Evolutionary conservation across 257 asterid species (phyloP).

Genomic region (Thymus mandschuricus): DNA sequence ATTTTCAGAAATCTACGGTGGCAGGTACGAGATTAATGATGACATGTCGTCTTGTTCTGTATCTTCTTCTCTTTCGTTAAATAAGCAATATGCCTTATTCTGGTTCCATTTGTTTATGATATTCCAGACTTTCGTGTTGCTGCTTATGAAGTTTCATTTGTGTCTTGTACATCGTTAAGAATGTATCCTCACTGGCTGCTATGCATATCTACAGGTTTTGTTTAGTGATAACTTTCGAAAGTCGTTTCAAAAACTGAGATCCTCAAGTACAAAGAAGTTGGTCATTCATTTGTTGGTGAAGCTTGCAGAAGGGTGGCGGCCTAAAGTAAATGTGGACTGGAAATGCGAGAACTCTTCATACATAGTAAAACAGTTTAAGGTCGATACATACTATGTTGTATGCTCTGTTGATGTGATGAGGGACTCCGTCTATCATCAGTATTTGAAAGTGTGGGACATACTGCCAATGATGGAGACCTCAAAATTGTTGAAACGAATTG

Average conservation of each 20-base stretch:
- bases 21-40: constrained; percentile 46
- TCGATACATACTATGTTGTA: constrained; percentile 44
- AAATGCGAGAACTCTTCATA: constrained; percentile 48
- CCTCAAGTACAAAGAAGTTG: constrained; percentile 44
- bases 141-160: neutral
- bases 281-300: constrained; percentile 45
- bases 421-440: constrained; percentile 47
- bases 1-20: constrained; percentile 57
- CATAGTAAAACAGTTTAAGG: constrained; percentile 55
- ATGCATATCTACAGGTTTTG: constrained; percentile 43
- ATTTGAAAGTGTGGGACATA: constrained; percentile 69
- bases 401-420: constrained; percentile 58
- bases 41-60: too few species aligned
- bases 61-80: too few species aligned
- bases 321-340: constrained; percentile 47
- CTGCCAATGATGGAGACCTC: constrained; percentile 46
- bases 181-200: neutral
- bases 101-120: neutral
- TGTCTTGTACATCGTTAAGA: neutral
- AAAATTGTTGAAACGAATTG: constrained; percentile 52
- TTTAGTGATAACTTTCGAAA: constrained; percentile 61
- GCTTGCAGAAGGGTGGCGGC: constrained; percentile 79
- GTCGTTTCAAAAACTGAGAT: constrained; percentile 48
- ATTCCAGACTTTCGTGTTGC: neutral
- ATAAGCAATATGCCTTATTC: too few species aligned